phyloP scores from a whole-genome alignment of 192 early-diverging fungal genomes.

The Rhizoclosmatium sp. region DNA sequence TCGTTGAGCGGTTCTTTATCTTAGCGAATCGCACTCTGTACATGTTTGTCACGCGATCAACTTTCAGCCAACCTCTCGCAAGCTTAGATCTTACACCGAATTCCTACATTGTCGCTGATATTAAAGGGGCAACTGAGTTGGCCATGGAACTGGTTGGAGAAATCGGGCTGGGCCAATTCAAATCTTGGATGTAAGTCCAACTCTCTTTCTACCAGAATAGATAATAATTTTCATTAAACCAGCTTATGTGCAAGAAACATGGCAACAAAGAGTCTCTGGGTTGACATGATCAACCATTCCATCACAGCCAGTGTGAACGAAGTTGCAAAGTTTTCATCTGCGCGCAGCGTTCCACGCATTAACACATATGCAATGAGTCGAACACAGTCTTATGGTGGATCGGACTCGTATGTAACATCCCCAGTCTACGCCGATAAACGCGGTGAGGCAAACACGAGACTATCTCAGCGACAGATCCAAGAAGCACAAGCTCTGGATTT shows the following conservation, averaged over 20 bases:
- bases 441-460: too few species aligned
- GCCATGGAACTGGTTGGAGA: constrained; percentile 7
- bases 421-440: too few species aligned
- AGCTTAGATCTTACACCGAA: background rate
- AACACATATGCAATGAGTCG: background rate
- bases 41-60: constrained; percentile 5
- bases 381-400: background rate
- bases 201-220: background rate
- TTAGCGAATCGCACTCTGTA: background rate
- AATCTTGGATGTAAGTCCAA: constrained; percentile 5
- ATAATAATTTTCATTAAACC: background rate
- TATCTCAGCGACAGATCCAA: too few species aligned
- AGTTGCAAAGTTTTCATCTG: background rate
- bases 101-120: background rate
- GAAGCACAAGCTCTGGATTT: too few species aligned
- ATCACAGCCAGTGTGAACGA: background rate
- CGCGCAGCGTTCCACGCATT: background rate
- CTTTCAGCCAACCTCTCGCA: background rate
- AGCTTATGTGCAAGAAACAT: constrained; percentile 3
- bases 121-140: background rate
- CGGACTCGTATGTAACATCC: too few species aligned
- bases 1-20: constrained; percentile 17
- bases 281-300: constrained; percentile 12
- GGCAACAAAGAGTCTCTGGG: background rate
- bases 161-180: background rate